These are phyloP conservation scores for Ilyonectria sp. DNA, from an alignment of 2,329 filamentous ascomycete species.

Conservation along the genomic window DNA sequence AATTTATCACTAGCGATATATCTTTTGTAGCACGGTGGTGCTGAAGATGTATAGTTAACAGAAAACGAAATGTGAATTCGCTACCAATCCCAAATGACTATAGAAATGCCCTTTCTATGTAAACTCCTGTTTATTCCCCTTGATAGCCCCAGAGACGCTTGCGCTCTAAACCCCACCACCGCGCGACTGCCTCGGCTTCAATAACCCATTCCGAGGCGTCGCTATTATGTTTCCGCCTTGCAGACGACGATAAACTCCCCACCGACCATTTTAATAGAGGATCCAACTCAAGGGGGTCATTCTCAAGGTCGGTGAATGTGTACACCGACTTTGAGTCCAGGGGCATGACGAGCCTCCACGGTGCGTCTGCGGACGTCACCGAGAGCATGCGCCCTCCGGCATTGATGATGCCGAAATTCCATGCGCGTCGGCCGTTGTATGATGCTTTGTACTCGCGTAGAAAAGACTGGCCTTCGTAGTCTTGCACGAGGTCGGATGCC, in stretches of 20 bases:
- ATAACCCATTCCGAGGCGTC: constrained; percentile 48
- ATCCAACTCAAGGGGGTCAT: constrained; percentile 49
- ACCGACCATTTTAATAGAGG: constrained; percentile 49
- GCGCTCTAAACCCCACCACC: constrained; percentile 44
- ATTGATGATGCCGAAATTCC: constrained; percentile 56
- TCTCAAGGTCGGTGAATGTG: constrained; percentile 51
- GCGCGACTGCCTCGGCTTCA: constrained; percentile 41
- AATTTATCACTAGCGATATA: no score
- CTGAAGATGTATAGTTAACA: no score
- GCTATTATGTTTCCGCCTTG: constrained; percentile 39
- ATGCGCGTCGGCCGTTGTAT: constrained; percentile 47
- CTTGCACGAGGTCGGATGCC: constrained; percentile 48
- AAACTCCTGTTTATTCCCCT: not conserved
- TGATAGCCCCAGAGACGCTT: constrained; percentile 43
- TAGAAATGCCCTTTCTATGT: no score
- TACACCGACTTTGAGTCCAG: constrained; percentile 51
- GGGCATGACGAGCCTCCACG: constrained; percentile 52
- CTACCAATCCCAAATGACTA: no score
- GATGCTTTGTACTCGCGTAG: constrained; percentile 47
- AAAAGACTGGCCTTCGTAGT: constrained; percentile 55
- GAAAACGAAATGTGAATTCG: no score
- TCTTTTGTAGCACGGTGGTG: no score
- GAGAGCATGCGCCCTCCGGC: constrained; percentile 52
- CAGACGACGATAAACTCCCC: constrained; percentile 36
- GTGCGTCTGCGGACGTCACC: constrained; percentile 51